Evolutionary conservation across 371 early-diverging fungal species (phyloP).

Genomic region (Fennellomyces sp.): DNA sequence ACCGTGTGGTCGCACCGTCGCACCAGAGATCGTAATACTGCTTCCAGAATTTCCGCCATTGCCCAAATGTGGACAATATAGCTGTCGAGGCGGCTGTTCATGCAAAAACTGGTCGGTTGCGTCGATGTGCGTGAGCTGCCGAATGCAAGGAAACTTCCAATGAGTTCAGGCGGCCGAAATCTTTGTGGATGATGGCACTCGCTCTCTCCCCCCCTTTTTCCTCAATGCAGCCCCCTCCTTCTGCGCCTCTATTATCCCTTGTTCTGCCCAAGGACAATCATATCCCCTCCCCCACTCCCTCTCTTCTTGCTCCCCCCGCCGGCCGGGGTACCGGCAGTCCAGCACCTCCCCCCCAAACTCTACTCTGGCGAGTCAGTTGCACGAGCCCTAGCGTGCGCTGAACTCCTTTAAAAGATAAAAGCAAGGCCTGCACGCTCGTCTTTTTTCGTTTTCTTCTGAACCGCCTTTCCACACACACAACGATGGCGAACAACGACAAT

Average conservation of each 20-base stretch:
- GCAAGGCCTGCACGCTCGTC: not conserved
- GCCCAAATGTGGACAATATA: too few species aligned
- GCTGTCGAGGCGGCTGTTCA: too few species aligned
- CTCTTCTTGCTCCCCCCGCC: not conserved
- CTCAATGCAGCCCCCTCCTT: not conserved
- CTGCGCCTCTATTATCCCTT: slow-evolving; percentile 1
- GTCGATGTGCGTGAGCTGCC: slow-evolving; percentile 3
- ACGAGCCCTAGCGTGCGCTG: slow-evolving; percentile 9
- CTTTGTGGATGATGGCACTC: not conserved
- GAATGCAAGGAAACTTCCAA: slow-evolving; percentile 12
- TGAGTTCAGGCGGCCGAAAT: slow-evolving; percentile 4
- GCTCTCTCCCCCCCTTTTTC: not conserved
- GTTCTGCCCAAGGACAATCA: not conserved
- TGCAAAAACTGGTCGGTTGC: not conserved
- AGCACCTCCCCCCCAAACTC: not conserved
- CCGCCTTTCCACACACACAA: not conserved
- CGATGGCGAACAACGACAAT: slow-evolving; percentile 15
- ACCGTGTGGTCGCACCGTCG: too few species aligned
- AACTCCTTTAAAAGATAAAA: slow-evolving; percentile 12
- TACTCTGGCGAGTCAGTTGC: slow-evolving; percentile 5
- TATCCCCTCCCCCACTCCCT: slow-evolving; percentile 2
- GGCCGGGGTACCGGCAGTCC: not conserved
- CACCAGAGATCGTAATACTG: too few species aligned
- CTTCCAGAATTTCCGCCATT: too few species aligned
- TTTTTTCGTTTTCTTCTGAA: slow-evolving; percentile 5